Evolutionary conservation across 73 alveolate species (phyloP).

Genomic region (Paramecium pentaurelia): DNA sequence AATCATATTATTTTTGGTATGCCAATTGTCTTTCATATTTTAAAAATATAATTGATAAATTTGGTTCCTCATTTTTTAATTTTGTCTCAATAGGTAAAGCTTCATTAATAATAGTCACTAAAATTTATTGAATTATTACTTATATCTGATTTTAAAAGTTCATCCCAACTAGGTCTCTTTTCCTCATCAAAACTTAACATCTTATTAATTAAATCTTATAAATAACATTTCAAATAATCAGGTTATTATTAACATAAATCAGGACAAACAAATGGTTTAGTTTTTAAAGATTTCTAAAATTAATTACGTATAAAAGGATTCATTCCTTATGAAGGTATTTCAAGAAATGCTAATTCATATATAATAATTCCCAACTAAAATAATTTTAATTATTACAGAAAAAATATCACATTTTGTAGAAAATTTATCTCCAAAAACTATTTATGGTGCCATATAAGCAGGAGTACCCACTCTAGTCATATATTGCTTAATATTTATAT

Average conservation of each 20-base stretch:
- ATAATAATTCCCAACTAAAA: not conserved
- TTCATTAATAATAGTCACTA: not conserved
- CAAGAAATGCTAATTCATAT: not conserved
- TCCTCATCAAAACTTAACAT: not conserved
- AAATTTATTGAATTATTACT: not conserved
- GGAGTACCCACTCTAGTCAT: constrained; percentile 32
- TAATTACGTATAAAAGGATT: not conserved
- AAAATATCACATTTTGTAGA: not conserved
- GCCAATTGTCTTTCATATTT: not conserved
- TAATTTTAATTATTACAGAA: not conserved
- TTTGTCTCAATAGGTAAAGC: not conserved
- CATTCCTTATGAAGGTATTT: not conserved
- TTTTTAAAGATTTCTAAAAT: not conserved
- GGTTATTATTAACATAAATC: not conserved
- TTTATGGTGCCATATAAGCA: not conserved
- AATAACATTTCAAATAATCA: not conserved
- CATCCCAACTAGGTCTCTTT: not conserved
- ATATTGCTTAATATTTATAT: not conserved
- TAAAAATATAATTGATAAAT: not conserved
- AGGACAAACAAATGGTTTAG: not conserved
- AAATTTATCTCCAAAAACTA: not conserved
- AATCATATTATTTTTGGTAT: not conserved
- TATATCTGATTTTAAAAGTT: not conserved
- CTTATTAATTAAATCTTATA: not conserved
- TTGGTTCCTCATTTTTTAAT: not conserved